Conservation (phyloP, 768 basidiomycete species). For the Leccinum boreale region DNA sequence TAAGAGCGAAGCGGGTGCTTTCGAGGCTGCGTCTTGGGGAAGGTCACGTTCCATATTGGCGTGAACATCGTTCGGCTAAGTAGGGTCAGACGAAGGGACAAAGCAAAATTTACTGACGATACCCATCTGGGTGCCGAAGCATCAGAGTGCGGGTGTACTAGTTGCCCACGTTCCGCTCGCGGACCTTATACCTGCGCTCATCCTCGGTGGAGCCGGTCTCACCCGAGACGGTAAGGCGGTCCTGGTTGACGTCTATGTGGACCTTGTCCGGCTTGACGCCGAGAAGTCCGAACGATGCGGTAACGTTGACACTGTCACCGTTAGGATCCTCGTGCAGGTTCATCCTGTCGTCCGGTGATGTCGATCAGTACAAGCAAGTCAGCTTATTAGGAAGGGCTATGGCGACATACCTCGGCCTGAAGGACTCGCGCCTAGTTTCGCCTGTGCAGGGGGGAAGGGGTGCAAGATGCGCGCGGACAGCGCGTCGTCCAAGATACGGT, state of each 20-base stretch:
- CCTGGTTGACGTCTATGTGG: slow-evolving; percentile 48
- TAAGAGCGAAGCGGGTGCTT: slow-evolving; percentile 19
- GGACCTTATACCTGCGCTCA: slow-evolving; percentile 33
- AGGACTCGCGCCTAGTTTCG: slow-evolving; percentile 13
- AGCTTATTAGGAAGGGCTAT: too few species aligned
- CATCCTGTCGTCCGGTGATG: too few species aligned
- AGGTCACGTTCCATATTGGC: slow-evolving; percentile 52
- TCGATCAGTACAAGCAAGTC: too few species aligned
- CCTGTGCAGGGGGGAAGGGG: slow-evolving; percentile 8
- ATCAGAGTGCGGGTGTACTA: slow-evolving; percentile 44
- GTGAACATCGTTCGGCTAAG: slow-evolving; percentile 32
- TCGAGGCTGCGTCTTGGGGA: slow-evolving; percentile 46
- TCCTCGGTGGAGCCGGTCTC: slow-evolving; percentile 37
- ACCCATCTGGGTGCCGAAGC: slow-evolving; percentile 48
- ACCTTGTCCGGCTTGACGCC: slow-evolving; percentile 40
- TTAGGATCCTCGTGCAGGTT: too few species aligned
- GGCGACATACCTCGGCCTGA: slow-evolving; percentile 17
- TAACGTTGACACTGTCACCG: too few species aligned
- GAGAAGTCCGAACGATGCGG: too few species aligned
- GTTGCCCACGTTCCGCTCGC: slow-evolving; percentile 47
- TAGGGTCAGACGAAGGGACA: neutral
- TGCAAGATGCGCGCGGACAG: slow-evolving; percentile 26
- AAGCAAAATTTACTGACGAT: neutral
- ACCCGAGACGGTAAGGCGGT: slow-evolving; percentile 49
- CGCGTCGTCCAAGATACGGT: slow-evolving; percentile 44